These are phyloP conservation scores for Pleurotus cornucopiae DNA, from an alignment of 768 basidiomycete species.

Conservation along the genomic window DNA sequence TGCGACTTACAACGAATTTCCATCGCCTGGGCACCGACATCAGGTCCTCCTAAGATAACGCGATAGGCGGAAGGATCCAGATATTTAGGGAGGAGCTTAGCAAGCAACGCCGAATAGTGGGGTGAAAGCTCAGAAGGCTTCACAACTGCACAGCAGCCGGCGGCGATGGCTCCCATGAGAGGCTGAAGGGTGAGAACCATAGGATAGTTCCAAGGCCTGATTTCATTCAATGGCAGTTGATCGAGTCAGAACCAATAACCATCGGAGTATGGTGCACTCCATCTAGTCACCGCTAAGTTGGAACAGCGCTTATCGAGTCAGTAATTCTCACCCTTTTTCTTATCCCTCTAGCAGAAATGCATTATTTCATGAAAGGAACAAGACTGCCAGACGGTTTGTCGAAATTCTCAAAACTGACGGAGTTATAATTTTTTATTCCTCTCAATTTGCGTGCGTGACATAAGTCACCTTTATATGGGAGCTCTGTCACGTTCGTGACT, in stretches of 20 bases:
- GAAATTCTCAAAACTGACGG: too few species aligned
- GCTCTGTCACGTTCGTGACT: too few species aligned
- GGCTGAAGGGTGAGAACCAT: slow-evolving; percentile 43
- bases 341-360: too few species aligned
- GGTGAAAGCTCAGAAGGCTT: slow-evolving; percentile 66
- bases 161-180: slow-evolving; percentile 66
- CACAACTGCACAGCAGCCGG: slow-evolving; percentile 63
- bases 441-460: too few species aligned
- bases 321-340: too few species aligned
- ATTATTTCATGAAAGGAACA: too few species aligned
- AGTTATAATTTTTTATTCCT: too few species aligned
- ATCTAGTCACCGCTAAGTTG: too few species aligned
- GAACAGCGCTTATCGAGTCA: too few species aligned
- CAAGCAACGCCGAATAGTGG: slow-evolving; percentile 43
- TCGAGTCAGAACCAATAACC: slow-evolving; percentile 7
- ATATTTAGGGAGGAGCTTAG: slow-evolving; percentile 49
- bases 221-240: background rate
- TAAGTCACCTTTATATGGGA: too few species aligned
- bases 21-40: slow-evolving; percentile 51
- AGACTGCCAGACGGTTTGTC: too few species aligned
- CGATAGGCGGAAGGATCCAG: slow-evolving; percentile 43
- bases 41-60: slow-evolving; percentile 55
- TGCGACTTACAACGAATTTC: slow-evolving; percentile 14
- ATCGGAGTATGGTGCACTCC: too few species aligned
- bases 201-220: slow-evolving; percentile 71